Evolutionary conservation across 352 stramenopile genomes (phyloP).

Genomic region (Saprolegnia parasitica): DNA sequence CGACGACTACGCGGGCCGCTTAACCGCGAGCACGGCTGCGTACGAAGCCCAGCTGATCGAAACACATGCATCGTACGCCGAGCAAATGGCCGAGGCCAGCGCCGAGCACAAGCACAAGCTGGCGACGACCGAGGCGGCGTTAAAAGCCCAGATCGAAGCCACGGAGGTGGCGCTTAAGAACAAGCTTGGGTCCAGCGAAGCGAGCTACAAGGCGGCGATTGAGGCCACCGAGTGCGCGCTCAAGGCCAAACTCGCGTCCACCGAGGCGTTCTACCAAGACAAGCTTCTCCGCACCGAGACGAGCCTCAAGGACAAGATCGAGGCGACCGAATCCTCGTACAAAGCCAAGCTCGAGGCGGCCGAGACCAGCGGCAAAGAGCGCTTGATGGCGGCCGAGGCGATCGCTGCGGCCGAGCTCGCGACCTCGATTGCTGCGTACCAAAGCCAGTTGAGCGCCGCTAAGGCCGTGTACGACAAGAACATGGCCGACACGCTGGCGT

Average conservation of each 20-base stretch:
- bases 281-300: neutral
- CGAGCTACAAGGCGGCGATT: neutral
- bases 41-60: neutral
- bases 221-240: neutral
- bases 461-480: neutral
- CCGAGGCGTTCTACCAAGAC: neutral
- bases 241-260: neutral
- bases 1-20: neutral
- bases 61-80: neutral
- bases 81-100: neutral
- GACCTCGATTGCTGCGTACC: neutral
- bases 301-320: neutral
- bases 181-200: neutral
- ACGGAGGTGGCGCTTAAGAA: neutral
- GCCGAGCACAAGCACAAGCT: neutral
- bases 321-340: neutral
- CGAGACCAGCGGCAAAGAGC: neutral
- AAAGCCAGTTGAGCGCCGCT: neutral
- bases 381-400: neutral
- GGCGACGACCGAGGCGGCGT: neutral
- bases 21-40: neutral
- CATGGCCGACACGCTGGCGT: neutral
- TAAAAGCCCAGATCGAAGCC: neutral
- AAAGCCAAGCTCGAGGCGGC: neutral
- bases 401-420: neutral